Percentiles rank a stretch among this genome's conserved stretches.
These are phyloP conservation scores for Hemisphaericaspora lyxosophila DNA, from an alignment of 1,139 yeast species.

Conservation along the genomic window DNA sequence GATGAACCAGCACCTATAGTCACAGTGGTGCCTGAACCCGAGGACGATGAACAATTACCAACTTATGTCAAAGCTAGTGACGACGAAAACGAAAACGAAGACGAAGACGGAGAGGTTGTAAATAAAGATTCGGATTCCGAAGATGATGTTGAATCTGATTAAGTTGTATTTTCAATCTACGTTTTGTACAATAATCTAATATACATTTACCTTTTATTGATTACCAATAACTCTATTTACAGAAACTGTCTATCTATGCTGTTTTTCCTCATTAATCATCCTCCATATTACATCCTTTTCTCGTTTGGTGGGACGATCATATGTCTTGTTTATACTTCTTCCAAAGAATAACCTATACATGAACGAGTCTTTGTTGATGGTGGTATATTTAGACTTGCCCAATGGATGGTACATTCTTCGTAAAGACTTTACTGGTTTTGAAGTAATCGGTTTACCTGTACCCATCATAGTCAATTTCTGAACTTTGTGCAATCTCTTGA, in stretches of 20 bases:
- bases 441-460: slow-evolving; percentile 4
- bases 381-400: neutral
- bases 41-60: slow-evolving; percentile 24
- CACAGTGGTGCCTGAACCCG: slow-evolving; percentile 28
- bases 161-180: slow-evolving; percentile 6
- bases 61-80: slow-evolving; percentile 19
- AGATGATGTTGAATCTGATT: slow-evolving; percentile 27
- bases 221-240: slow-evolving; percentile 4
- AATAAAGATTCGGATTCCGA: slow-evolving; percentile 31
- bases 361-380: slow-evolving; percentile 17
- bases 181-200: slow-evolving; percentile 1
- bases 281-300: slow-evolving; percentile 70
- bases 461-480: slow-evolving; percentile 69
- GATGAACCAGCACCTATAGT: slow-evolving; percentile 16
- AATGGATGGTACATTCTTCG: neutral
- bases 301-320: slow-evolving; percentile 38
- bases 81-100: slow-evolving; percentile 23
- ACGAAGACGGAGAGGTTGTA: slow-evolving; percentile 30
- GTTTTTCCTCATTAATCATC: slow-evolving; percentile 66
- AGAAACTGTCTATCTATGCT: slow-evolving; percentile 12
- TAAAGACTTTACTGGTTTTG: neutral
- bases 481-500: slow-evolving; percentile 52
- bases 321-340: slow-evolving; percentile 21
- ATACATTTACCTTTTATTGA: neutral
- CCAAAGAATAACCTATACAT: slow-evolving; percentile 29